These are phyloP conservation scores for Blastocystis sp. DNA, from an alignment of 352 stramenopile genomes.

Conservation along the genomic window DNA sequence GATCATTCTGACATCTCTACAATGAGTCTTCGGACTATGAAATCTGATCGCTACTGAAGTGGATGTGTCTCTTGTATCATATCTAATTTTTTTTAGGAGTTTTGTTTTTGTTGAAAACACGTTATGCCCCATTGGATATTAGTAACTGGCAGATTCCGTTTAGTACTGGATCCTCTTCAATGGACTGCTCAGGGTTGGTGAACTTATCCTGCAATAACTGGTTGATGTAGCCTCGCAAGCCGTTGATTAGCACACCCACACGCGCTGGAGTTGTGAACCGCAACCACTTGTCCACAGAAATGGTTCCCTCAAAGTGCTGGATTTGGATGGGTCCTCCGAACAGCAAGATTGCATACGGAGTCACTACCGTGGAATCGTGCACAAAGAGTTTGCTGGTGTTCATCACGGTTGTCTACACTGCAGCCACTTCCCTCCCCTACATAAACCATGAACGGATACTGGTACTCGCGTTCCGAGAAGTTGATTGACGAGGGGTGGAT, in stretches of 20 bases:
- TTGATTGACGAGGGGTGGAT: slow-evolving; percentile 87
- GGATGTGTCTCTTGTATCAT: not conserved
- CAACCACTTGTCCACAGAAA: slow-evolving; percentile 81
- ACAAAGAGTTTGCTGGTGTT: slow-evolving; percentile 94
- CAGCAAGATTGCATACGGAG: slow-evolving; percentile 88
- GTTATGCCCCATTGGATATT: not conserved
- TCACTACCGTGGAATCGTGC: slow-evolving; percentile 90
- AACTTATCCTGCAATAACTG: slow-evolving; percentile 85
- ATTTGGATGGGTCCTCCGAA: slow-evolving; percentile 81
- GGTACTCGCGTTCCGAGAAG: slow-evolving; percentile 80
- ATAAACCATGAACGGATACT: slow-evolving; percentile 90
- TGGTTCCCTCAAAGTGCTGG: slow-evolving; percentile 67
- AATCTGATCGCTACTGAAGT: slow-evolving; percentile 44
- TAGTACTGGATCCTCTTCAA: slow-evolving; percentile 64
- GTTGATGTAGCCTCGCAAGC: slow-evolving; percentile 85
- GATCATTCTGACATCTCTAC: slow-evolving; percentile 55
- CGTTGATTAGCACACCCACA: slow-evolving; percentile 88
- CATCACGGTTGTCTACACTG: slow-evolving; percentile 74
- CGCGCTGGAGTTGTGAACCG: slow-evolving; percentile 84
- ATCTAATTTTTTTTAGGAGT: not conserved
- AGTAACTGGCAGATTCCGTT: slow-evolving; percentile 11
- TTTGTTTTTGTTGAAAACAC: not conserved
- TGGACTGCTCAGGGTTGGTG: slow-evolving; percentile 78
- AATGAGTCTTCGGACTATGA: slow-evolving; percentile 40
- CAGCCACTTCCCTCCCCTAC: slow-evolving; percentile 66